phyloP scores from a whole-genome alignment of 495 filamentous ascomycete genomes.

The Xylaria acuta region DNA sequence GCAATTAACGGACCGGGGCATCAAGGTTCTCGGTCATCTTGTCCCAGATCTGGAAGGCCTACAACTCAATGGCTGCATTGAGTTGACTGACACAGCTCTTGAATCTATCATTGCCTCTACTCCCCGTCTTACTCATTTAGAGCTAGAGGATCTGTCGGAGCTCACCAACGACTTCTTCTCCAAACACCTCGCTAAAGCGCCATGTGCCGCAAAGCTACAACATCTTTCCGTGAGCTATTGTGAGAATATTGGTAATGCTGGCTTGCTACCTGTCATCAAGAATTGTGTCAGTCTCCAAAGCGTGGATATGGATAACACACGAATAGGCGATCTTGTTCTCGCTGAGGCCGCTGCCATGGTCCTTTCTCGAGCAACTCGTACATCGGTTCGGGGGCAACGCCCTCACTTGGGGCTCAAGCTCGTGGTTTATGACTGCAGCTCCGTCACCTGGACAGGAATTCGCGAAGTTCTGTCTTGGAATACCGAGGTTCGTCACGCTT shows the following conservation, averaged over 20 bases:
- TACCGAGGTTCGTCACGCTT: conserved; percentile 62
- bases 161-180: conserved; percentile 77
- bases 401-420: conserved; percentile 72
- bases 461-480: conserved; percentile 87
- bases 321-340: conserved; percentile 84
- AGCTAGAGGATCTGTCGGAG: conserved; percentile 82
- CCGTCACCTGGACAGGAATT: conserved; percentile 91
- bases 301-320: conserved; percentile 93
- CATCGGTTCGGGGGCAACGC: conserved; percentile 38
- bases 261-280: conserved; percentile 84
- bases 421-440: conserved; percentile 89
- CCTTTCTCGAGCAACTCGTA: conserved; percentile 65
- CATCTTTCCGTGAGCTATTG: conserved; percentile 92
- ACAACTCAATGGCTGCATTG: conserved; percentile 73
- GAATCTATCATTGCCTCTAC: conserved; percentile 74
- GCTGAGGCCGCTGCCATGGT: conserved; percentile 82
- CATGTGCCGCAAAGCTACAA: conserved; percentile 71
- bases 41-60: conserved; percentile 83
- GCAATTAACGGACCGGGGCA: conserved; percentile 70
- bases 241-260: conserved; percentile 80
- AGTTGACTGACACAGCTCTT: conserved; percentile 76
- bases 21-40: conserved; percentile 71
- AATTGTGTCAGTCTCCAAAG: conserved; percentile 69
- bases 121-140: conserved; percentile 81
- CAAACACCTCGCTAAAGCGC: conserved; percentile 71